These are phyloP conservation scores for Pisolithus orientalis DNA, from an alignment of 768 basidiomycete species.

Conservation along the genomic window DNA sequence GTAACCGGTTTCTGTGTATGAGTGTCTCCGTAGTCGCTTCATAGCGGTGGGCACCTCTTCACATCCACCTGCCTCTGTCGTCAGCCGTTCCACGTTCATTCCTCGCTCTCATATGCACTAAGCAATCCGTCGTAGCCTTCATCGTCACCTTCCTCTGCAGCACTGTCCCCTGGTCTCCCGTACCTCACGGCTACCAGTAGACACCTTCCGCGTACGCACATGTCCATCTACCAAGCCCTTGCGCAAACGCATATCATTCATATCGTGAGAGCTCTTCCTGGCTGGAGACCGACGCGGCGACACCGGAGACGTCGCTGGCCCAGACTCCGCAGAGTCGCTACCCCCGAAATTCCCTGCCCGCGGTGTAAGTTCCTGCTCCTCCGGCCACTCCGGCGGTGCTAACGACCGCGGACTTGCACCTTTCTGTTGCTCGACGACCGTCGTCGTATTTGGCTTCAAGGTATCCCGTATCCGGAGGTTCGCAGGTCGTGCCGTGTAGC, in stretches of 20 bases:
- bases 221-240: slow-evolving; percentile 37
- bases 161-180: slow-evolving; percentile 48
- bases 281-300: slow-evolving; percentile 11
- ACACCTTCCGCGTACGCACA: slow-evolving; percentile 40
- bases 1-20: not conserved
- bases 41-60: not conserved
- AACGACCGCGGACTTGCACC: slow-evolving; percentile 37
- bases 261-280: slow-evolving; percentile 26
- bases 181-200: slow-evolving; percentile 36
- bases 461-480: slow-evolving; percentile 41
- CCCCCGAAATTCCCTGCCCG: slow-evolving; percentile 44
- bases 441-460: slow-evolving; percentile 4
- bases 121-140: slow-evolving; percentile 69
- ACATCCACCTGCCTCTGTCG: not conserved
- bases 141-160: slow-evolving; percentile 74
- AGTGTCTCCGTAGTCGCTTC: not conserved
- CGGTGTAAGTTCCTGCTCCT: slow-evolving; percentile 55
- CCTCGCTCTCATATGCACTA: slow-evolving; percentile 80
- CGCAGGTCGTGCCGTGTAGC: slow-evolving; percentile 39
- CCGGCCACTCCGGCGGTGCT: slow-evolving; percentile 48
- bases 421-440: slow-evolving; percentile 29
- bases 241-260: slow-evolving; percentile 24
- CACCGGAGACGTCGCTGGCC: slow-evolving; percentile 23
- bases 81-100: slow-evolving; percentile 25
- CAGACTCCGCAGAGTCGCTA: slow-evolving; percentile 17